phyloP scores from a whole-genome alignment of 2,329 filamentous ascomycete genomes.

The Fusarium albosuccineum region DNA sequence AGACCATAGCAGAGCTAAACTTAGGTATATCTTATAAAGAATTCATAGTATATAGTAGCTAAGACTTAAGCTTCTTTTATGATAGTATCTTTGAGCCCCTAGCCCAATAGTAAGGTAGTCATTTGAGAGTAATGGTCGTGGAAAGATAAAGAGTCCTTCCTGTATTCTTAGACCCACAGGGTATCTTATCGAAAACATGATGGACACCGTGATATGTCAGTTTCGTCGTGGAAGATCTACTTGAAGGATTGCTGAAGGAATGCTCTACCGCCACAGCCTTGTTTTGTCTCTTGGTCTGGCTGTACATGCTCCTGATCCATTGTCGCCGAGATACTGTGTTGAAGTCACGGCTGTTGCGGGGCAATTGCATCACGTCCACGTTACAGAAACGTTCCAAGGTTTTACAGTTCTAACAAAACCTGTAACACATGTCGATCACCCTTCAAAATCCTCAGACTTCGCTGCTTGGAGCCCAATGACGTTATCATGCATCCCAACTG shows the following conservation, averaged over 20 bases:
- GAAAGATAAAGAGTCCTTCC: too few species aligned
- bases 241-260: background rate
- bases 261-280: constrained; percentile 12
- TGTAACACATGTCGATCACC: constrained; percentile 28
- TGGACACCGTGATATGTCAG: too few species aligned
- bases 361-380: constrained; percentile 30
- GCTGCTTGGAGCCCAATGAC: constrained; percentile 29
- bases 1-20: too few species aligned
- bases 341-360: constrained; percentile 17
- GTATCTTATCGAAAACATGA: too few species aligned
- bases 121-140: too few species aligned
- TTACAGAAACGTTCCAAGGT: constrained; percentile 9
- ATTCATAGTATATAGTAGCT: too few species aligned
- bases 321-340: constrained; percentile 30
- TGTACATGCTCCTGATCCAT: constrained; percentile 16
- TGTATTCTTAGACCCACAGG: too few species aligned
- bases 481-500: constrained; percentile 33
- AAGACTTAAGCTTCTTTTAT: too few species aligned
- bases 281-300: background rate
- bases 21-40: too few species aligned
- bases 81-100: too few species aligned
- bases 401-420: constrained; percentile 9
- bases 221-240: too few species aligned
- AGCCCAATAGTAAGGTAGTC: too few species aligned
- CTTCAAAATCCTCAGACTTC: constrained; percentile 24